Conservation (phyloP, 2,329 filamentous ascomycete genomes). For the Venturia oleaginea region DNA sequence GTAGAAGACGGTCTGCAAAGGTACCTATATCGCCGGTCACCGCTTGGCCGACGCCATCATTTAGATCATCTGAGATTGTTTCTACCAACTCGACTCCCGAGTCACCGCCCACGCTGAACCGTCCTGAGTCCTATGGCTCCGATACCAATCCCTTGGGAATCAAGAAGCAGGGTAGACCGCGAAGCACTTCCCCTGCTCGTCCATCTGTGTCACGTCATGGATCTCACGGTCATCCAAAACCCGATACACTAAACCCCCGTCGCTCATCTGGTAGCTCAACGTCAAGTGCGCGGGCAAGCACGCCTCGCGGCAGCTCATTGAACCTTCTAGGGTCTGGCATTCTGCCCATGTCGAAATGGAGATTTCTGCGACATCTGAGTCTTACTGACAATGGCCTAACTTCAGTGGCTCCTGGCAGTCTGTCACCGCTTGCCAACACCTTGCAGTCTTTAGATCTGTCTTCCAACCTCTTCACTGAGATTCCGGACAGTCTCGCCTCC, state of each 20-base stretch:
- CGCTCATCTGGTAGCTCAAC: slow-evolving; percentile 91
- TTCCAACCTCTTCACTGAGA: slow-evolving; percentile 84
- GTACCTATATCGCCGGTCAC: slow-evolving; percentile 69
- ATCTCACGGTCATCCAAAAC: slow-evolving; percentile 55
- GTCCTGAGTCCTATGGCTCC: slow-evolving; percentile 41
- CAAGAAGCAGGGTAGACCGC: slow-evolving; percentile 40
- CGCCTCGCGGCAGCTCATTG: slow-evolving; percentile 58
- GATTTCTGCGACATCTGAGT: slow-evolving; percentile 85
- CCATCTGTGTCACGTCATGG: slow-evolving; percentile 67
- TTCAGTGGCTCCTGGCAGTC: slow-evolving; percentile 62
- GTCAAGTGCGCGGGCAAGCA: slow-evolving; percentile 54
- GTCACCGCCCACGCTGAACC: slow-evolving; percentile 45
- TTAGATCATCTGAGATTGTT: slow-evolving; percentile 56
- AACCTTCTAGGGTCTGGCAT: slow-evolving; percentile 65
- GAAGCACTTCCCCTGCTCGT: slow-evolving; percentile 74
- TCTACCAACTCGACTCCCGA: slow-evolving; percentile 60
- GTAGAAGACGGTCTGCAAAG: slow-evolving; percentile 80
- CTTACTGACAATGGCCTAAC: slow-evolving; percentile 87
- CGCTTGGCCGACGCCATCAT: slow-evolving; percentile 53
- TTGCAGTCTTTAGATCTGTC: slow-evolving; percentile 89
- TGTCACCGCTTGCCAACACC: slow-evolving; percentile 76
- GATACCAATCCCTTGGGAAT: slow-evolving; percentile 40
- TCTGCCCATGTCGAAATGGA: slow-evolving; percentile 83
- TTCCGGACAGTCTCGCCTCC: slow-evolving; percentile 81
- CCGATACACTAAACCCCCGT: slow-evolving; percentile 62